Percentiles rank a stretch among this genome's conserved stretches.
These are phyloP conservation scores for Nemania sp. DNA, from an alignment of 2,329 filamentous ascomycete genomes.

Conservation along the genomic window DNA sequence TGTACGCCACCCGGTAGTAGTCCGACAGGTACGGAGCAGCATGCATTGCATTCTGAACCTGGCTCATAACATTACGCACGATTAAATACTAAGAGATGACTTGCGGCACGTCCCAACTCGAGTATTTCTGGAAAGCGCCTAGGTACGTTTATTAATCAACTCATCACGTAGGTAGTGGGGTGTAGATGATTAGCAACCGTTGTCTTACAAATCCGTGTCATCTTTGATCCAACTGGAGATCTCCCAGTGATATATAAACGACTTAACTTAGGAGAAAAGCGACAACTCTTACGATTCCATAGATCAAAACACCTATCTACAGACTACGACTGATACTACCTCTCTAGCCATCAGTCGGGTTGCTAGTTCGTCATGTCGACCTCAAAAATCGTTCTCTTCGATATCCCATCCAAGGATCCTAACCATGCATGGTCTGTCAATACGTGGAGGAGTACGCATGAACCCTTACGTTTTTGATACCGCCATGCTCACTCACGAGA, in stretches of 20 bases:
- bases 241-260: not conserved
- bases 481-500: slow-evolving; percentile 10
- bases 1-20: too few species aligned
- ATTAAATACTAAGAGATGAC: too few species aligned
- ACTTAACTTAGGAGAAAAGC: not conserved
- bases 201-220: slow-evolving; percentile 8
- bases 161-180: too few species aligned
- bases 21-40: too few species aligned
- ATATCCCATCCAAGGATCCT: slow-evolving; percentile 59
- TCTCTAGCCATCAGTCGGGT: too few species aligned
- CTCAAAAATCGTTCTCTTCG: slow-evolving; percentile 57
- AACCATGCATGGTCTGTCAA: slow-evolving; percentile 65
- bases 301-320: not conserved
- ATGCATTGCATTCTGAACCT: too few species aligned
- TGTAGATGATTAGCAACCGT: too few species aligned
- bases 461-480: not conserved
- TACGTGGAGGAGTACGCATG: slow-evolving; percentile 66
- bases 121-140: too few species aligned
- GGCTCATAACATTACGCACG: too few species aligned
- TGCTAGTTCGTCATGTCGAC: slow-evolving; percentile 26
- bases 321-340: too few species aligned
- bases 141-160: too few species aligned
- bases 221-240: not conserved
- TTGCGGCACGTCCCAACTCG: too few species aligned
- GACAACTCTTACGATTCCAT: not conserved